Evolutionary conservation across 352 stramenopile genomes (phyloP).

Genomic region (Globisporangium megalacanthum): DNA sequence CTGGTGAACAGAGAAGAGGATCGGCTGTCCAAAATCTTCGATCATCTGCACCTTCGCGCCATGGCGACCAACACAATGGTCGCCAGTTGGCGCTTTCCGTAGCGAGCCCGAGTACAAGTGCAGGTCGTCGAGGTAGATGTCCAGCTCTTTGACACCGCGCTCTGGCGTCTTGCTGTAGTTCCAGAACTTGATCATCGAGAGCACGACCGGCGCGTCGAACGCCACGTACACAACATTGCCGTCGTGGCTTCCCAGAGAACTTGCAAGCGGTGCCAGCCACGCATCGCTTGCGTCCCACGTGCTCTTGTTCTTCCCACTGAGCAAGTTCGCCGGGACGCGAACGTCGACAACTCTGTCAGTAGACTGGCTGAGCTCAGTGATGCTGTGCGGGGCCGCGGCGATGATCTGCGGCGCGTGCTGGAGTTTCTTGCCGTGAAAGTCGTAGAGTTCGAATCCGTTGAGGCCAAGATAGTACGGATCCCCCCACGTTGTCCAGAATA

Average conservation of each 20-base stretch:
- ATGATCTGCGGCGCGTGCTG: slow-evolving; percentile 26
- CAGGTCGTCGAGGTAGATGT: slow-evolving; percentile 86
- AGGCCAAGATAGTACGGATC: slow-evolving; percentile 83
- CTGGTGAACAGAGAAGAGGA: slow-evolving; percentile 74
- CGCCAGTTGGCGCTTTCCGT: slow-evolving; percentile 33
- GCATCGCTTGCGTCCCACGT: slow-evolving; percentile 67
- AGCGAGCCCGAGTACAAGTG: slow-evolving; percentile 68
- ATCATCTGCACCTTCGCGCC: slow-evolving; percentile 34
- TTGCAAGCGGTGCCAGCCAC: slow-evolving; percentile 69
- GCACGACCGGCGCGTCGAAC: slow-evolving; percentile 62
- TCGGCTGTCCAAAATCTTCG: slow-evolving; percentile 75
- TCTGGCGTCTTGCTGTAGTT: slow-evolving; percentile 87
- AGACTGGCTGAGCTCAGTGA: slow-evolving; percentile 33
- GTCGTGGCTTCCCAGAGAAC: slow-evolving; percentile 42
- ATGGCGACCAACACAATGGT: slow-evolving; percentile 17
- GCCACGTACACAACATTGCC: slow-evolving; percentile 71
- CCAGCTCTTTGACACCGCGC: slow-evolving; percentile 74
- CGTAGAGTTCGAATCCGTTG: slow-evolving; percentile 79
- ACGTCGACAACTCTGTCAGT: slow-evolving; percentile 16
- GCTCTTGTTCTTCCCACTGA: slow-evolving; percentile 69
- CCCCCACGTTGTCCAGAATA: slow-evolving; percentile 78
- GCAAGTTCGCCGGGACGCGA: slow-evolving; percentile 50
- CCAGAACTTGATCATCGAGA: slow-evolving; percentile 87
- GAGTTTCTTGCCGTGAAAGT: slow-evolving; percentile 43
- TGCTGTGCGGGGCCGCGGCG: slow-evolving; percentile 48